Base-by-base conservation (phyloP, 257 asterid species). In the Penstemon eatonii region DNA sequence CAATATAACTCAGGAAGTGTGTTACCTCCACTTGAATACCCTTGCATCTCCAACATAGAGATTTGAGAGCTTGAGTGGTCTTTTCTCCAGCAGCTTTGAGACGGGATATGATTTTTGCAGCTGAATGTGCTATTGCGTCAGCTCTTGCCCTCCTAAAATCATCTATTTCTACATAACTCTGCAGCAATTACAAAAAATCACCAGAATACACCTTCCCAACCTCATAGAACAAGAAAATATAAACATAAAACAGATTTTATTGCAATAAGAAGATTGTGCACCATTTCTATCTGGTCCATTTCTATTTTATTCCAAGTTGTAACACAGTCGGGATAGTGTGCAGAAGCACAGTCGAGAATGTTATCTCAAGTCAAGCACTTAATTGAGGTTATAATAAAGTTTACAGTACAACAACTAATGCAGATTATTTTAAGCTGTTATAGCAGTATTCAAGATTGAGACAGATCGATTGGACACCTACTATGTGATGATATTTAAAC, bases 11-110 rank as follows among this genome's bases (percentile, higher is more conserved):
- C 18, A 12, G 4, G 56, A 41, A 59, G 12, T 4, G 60, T 65
- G 59, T 71, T 93, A 94, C 99, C 97, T 94, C 96, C 55, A 79
- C 97, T 81, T 86, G 96, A 77, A 94, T 84, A 56, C 97, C 95
- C 90, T 87, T 87, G 87, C 90, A 82, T 86, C 96, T 87, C 99
- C 95, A 91, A 78, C 97, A 94, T 42, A 91, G 86, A 51, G 99
- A 89, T 80, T 86, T 88, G 65, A 94, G 86, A 65, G 99, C 96
- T 73, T 94, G 96, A 9, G 75, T 75, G 70, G 90, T 94, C 93
- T 89, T 94, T 74, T 94, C 96, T 72, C 96, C 96, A 57, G 93
- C 95, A 76, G 93, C 95, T 81, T 87, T 89, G 63, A 94, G 85
- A 66, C 88, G 96, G 64, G 91, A 80, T 68, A 91, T 84, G 63